Conservation (phyloP, 345 rosid species). For the Corchorus olitorius region DNA sequence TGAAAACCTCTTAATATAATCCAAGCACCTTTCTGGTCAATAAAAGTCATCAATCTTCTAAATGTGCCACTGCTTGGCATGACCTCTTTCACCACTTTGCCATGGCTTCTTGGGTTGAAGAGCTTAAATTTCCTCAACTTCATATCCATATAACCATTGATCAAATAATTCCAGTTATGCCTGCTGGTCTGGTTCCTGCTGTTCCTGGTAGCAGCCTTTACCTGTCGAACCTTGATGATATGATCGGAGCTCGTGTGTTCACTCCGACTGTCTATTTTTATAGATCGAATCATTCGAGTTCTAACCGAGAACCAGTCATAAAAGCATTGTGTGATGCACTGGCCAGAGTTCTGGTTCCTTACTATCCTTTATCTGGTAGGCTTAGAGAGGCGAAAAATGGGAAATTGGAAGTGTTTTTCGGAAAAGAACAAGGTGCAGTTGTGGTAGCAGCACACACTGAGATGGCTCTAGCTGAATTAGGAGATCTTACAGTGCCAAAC, state of each 20-base stretch:
- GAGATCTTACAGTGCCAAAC: slow-evolving; percentile 84
- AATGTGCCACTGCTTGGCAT: slow-evolving; percentile 23
- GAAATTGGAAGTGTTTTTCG: slow-evolving; percentile 76
- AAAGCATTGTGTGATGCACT: slow-evolving; percentile 54
- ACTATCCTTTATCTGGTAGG: slow-evolving; percentile 84
- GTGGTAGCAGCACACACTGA: slow-evolving; percentile 69
- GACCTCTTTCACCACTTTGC: slow-evolving; percentile 15
- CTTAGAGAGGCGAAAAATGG: slow-evolving; percentile 64
- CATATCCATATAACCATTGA: slow-evolving; percentile 49
- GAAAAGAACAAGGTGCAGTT: slow-evolving; percentile 67
- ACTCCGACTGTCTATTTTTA: slow-evolving; percentile 90
- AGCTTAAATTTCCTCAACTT: slow-evolving; percentile 55
- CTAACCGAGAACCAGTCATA: slow-evolving; percentile 29
- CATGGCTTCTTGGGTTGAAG: slow-evolving; percentile 71
- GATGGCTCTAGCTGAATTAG: slow-evolving; percentile 58
- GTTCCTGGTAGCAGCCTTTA: slow-evolving; percentile 53
- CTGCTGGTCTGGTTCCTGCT: slow-evolving; percentile 59
- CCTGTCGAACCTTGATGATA: slow-evolving; percentile 88
- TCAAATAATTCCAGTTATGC: slow-evolving; percentile 41
- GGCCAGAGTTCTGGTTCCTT: slow-evolving; percentile 67
- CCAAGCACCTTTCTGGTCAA: slow-evolving; percentile 20
- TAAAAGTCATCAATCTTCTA: slow-evolving; percentile 21
- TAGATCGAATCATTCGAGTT: slow-evolving; percentile 21
- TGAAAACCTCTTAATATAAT: slow-evolving; percentile 7
- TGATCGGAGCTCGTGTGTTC: slow-evolving; percentile 75